Evolutionary conservation across 345 rosid species (phyloP).

Genomic region (Eucalyptus marginata): DNA sequence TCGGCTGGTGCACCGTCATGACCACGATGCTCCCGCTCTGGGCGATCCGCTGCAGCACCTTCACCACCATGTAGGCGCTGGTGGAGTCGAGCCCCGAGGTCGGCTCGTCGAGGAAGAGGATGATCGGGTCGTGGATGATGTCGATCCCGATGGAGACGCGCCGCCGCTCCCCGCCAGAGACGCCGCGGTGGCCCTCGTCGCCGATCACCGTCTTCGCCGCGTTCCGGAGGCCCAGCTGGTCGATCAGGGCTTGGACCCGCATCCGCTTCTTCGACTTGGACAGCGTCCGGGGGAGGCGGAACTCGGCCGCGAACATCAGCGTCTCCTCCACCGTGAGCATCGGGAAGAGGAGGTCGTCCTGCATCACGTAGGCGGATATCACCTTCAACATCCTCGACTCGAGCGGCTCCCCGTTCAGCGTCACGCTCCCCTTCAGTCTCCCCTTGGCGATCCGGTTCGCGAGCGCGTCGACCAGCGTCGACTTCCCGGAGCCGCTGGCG

Average conservation of each 20-base stretch:
- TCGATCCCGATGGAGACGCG: slow-evolving; percentile 91
- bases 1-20: slow-evolving; percentile 95
- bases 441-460: slow-evolving; percentile 83
- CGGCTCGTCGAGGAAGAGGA: slow-evolving; percentile 86
- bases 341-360: slow-evolving; percentile 74
- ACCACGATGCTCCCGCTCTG: slow-evolving; percentile 89
- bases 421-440: slow-evolving; percentile 56
- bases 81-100: slow-evolving; percentile 95
- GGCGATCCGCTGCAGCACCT: slow-evolving; percentile 82
- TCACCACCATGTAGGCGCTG: slow-evolving; percentile 94
- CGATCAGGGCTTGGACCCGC: slow-evolving; percentile 75
- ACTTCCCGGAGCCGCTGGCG: slow-evolving; percentile 91
- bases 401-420: slow-evolving; percentile 57
- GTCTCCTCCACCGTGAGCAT: slow-evolving; percentile 94
- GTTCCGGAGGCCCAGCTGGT: slow-evolving; percentile 74
- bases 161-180: slow-evolving; percentile 87
- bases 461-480: slow-evolving; percentile 69
- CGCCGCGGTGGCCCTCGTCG: slow-evolving; percentile 93
- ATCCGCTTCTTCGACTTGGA: slow-evolving; percentile 66
- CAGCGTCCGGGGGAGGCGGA: slow-evolving; percentile 62
- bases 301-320: slow-evolving; percentile 84
- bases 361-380: slow-evolving; percentile 93
- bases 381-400: slow-evolving; percentile 73
- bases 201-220: slow-evolving; percentile 86
- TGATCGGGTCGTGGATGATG: slow-evolving; percentile 81